phyloP scores from a whole-genome alignment of 2,329 filamentous ascomycete genomes.

The Claviceps digitariae region DNA sequence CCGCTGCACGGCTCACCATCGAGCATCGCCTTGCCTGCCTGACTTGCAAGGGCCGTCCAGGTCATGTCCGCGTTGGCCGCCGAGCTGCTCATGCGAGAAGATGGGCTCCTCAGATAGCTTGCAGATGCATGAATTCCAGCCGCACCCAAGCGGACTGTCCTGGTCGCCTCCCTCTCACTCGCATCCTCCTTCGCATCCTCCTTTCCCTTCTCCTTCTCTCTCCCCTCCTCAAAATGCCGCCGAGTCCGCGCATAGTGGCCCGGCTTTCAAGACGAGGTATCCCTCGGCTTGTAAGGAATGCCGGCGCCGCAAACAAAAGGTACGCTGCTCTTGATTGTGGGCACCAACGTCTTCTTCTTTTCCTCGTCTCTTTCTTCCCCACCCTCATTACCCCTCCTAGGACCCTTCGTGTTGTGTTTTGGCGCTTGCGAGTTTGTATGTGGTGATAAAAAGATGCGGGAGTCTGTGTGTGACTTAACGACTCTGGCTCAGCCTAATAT shows the following conservation, averaged over 20 bases:
- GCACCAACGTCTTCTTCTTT: neutral
- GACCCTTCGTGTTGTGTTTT: neutral
- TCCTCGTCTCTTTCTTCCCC: neutral
- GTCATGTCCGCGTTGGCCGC: neutral
- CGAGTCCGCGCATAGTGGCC: neutral
- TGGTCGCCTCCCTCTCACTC: slow-evolving; percentile 5
- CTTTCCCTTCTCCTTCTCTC: neutral
- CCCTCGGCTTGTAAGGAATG: slow-evolving; percentile 37
- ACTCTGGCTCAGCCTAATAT: neutral
- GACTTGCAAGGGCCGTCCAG: neutral
- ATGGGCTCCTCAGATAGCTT: slow-evolving; percentile 17
- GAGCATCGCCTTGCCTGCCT: neutral
- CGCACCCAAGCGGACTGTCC: slow-evolving; percentile 3
- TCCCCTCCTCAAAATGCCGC: slow-evolving; percentile 4
- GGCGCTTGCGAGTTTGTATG: neutral
- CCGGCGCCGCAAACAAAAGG: slow-evolving; percentile 38
- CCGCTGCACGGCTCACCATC: neutral
- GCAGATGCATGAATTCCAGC: slow-evolving; percentile 13
- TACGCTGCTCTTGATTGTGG: slow-evolving; percentile 9
- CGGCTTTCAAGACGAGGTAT: slow-evolving; percentile 10
- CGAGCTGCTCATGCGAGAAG: neutral
- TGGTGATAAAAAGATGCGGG: neutral
- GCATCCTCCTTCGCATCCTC: neutral
- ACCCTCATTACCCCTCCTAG: no score
- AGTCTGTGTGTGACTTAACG: neutral